Evolutionary conservation across 2,329 filamentous ascomycete species (phyloP).

Genomic region (Echinosphaeria canescens): DNA sequence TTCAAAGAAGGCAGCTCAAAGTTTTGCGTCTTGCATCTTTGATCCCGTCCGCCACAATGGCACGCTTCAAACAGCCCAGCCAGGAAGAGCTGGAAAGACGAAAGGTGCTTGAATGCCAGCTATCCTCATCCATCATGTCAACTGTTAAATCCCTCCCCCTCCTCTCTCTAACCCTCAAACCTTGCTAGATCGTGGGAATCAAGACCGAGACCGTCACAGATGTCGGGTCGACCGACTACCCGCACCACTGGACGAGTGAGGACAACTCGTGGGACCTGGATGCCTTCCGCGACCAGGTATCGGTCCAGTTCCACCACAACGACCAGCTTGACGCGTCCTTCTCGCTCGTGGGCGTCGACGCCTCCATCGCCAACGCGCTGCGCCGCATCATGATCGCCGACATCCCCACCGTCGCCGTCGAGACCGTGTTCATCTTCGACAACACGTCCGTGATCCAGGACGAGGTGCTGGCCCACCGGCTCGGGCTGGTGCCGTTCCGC

Average conservation of each 20-base stretch:
- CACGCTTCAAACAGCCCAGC: conserved; percentile 20
- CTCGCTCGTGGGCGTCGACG: conserved; percentile 80
- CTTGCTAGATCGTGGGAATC: conserved; percentile 78
- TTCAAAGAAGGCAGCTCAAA: too few relatives aligned
- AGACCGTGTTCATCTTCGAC: conserved; percentile 81
- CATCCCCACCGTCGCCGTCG: conserved; percentile 84
- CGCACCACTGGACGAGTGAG: conserved; percentile 76
- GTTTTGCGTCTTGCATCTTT: too few relatives aligned
- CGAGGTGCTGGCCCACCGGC: conserved; percentile 76
- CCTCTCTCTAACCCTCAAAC: too few relatives aligned
- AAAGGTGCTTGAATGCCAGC: conserved; percentile 21
- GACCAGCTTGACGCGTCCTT: conserved; percentile 60
- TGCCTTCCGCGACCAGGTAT: conserved; percentile 17
- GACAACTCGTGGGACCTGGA: conserved; percentile 31
- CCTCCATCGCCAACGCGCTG: conserved; percentile 89
- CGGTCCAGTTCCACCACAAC: conserved; percentile 66
- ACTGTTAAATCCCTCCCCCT: too few relatives aligned
- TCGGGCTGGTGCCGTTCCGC: conserved; percentile 79
- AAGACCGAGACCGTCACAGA: conserved; percentile 81
- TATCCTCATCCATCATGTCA: conserved; percentile 1
- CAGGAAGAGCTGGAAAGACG: conserved; percentile 37
- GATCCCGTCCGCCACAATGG: too few relatives aligned
- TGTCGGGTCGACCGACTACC: conserved; percentile 78
- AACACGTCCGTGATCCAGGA: conserved; percentile 98
- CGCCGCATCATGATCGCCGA: conserved; percentile 89